A percentile compares a stretch with the other conserved stretches of the same genome.
Evolutionary conservation across 495 filamentous ascomycete species (phyloP).

Genomic region (Trichoderma asperelloides): DNA sequence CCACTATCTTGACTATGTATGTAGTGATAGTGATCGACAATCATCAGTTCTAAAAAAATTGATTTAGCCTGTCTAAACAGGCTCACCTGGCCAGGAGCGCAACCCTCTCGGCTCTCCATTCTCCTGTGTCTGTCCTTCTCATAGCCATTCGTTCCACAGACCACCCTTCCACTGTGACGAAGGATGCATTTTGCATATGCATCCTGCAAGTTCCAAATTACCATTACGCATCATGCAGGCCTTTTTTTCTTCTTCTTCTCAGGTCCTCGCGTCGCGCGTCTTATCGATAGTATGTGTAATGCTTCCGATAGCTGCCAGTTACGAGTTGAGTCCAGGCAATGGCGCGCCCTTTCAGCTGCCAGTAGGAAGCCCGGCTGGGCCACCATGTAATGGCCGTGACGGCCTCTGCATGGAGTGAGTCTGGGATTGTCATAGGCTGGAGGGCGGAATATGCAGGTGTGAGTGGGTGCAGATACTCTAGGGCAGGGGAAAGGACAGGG

Average conservation of each 20-base stretch:
- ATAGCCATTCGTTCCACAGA: neutral
- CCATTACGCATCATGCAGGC: neutral
- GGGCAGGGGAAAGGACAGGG: neutral
- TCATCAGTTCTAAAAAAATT: neutral
- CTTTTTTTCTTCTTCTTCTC: neutral
- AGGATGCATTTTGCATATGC: conserved; percentile 4
- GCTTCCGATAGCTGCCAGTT: neutral
- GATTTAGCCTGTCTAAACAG: neutral
- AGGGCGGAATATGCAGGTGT: neutral
- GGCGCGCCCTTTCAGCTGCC: neutral
- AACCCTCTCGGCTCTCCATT: neutral
- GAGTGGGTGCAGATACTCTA: neutral
- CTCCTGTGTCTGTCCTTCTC: neutral
- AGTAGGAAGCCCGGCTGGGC: neutral
- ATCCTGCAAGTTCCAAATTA: neutral
- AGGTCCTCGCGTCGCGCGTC: neutral
- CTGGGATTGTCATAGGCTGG: neutral
- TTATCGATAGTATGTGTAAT: neutral
- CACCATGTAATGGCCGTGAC: neutral
- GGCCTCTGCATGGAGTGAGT: neutral
- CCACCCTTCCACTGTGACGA: neutral
- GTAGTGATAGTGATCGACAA: neutral
- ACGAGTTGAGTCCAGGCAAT: neutral
- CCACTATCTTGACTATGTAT: neutral
- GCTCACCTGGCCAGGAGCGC: neutral